Base-by-base conservation (phyloP, 768 basidiomycete genomes). In the Russula sp. region DNA sequence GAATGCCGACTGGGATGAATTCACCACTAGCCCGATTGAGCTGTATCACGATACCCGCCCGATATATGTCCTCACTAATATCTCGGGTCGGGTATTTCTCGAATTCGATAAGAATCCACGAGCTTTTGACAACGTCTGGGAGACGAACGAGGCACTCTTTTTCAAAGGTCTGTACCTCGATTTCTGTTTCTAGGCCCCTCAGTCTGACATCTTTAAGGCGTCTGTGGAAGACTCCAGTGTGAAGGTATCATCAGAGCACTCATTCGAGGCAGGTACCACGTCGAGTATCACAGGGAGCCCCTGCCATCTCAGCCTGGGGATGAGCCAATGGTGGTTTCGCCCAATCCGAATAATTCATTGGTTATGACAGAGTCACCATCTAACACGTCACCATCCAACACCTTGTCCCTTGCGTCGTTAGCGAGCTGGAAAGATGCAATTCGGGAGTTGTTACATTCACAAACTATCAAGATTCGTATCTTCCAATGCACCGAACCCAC, bases 1-100 rank as follows among this genome's bases (percentile, higher is more conserved):
- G 39, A 25, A 32, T 9, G 9, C 48, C 9, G n/a, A 0, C 13
- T n/a, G 8, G 48, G 29, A 18, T 18, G 16, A 32, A 9, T 59
- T 35, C 6, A 32, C 10, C 13, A n/a, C 3, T 32, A n/a, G 10
- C 5, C 57, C 47, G 25, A 18, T 39, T 39, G n/a, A 29, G 18
- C 16, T 32, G 10, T 34, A 35, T 11, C n/a, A n/a, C 14, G 25
- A n/a, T n/a, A n/a, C n/a, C n/a, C n/a, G 7, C 25, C 25, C 47
- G 13, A 49, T 49, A 18, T 55, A 55, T 11, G 59, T 60, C 20
- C 51, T 60, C n/a, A 36, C 32, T 1, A 45, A 55, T 47, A 48
- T 38, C 25, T 25, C 45, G 2, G 18, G 36, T 13, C 45, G 46
- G 9, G 51, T 60, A 25, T 54, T 55, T 48, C 25, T 60, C 35